Evolutionary conservation across 768 basidiomycete genomes (phyloP).

Genomic region (Trametes coccinea): DNA sequence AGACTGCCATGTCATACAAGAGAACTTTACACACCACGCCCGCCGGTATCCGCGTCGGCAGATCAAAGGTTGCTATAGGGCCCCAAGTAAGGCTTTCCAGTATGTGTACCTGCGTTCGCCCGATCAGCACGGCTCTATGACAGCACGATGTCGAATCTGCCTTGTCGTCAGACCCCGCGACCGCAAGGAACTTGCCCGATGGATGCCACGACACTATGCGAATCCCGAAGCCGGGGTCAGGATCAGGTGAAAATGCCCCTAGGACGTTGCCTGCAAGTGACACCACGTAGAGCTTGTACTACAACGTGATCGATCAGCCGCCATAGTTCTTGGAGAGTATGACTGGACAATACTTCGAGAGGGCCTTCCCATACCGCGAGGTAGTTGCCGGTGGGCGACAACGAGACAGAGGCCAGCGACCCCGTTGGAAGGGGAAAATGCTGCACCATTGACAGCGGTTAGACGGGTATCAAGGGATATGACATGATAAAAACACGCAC

Average conservation of each 20-base stretch:
- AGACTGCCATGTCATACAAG: background rate
- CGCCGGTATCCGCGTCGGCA: constrained; percentile 55
- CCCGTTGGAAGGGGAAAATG: constrained; percentile 82
- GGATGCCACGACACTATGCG: constrained; percentile 85
- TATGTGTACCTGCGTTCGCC: constrained; percentile 60
- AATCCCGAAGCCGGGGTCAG: constrained; percentile 85
- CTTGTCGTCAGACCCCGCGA: constrained; percentile 90
- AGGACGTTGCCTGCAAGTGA: constrained; percentile 64
- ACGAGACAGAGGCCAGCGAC: constrained; percentile 65
- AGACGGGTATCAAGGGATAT: background rate
- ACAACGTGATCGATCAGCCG: too few relatives aligned
- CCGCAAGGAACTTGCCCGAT: constrained; percentile 74
- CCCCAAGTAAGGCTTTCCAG: constrained; percentile 79
- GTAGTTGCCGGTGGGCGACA: constrained; percentile 77
- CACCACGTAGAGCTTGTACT: constrained; percentile 77
- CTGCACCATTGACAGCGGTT: constrained; percentile 40
- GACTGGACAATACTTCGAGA: constrained; percentile 59
- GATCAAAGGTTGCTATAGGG: constrained; percentile 59
- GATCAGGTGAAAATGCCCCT: constrained; percentile 66
- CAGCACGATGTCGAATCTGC: constrained; percentile 37
- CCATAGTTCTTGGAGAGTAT: too few relatives aligned
- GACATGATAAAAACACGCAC: constrained; percentile 41
- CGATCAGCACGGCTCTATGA: background rate
- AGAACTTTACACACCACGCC: constrained; percentile 50
- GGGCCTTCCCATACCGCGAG: constrained; percentile 84